Conservation (phyloP, 768 basidiomycete genomes). For the Tulasnella sp. region DNA sequence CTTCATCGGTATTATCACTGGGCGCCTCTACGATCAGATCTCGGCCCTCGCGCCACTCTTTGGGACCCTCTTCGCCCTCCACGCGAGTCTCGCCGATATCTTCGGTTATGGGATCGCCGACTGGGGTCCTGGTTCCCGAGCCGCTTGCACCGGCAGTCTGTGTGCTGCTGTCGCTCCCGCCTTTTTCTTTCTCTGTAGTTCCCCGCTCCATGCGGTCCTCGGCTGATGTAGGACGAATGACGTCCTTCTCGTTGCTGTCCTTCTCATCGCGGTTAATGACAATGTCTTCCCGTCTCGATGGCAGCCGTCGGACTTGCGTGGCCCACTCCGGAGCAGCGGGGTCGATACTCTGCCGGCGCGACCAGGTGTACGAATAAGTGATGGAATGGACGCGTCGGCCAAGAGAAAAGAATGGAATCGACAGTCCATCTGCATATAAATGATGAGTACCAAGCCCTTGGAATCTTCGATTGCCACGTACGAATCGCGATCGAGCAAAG, state of each 20-base stretch:
- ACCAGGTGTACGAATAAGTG: slow-evolving; percentile 83
- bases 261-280: slow-evolving; percentile 71
- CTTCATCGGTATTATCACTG: slow-evolving; percentile 50
- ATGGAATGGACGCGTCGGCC: slow-evolving; percentile 84
- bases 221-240: slow-evolving; percentile 24
- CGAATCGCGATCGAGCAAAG: slow-evolving; percentile 78
- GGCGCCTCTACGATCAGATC: slow-evolving; percentile 53
- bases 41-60: slow-evolving; percentile 63
- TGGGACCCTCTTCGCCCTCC: slow-evolving; percentile 14
- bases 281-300: slow-evolving; percentile 54
- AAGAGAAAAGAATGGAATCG: slow-evolving; percentile 89
- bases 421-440: slow-evolving; percentile 49
- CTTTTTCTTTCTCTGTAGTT: slow-evolving; percentile 18
- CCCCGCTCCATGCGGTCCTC: slow-evolving; percentile 24
- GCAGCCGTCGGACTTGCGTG: slow-evolving; percentile 55
- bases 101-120: slow-evolving; percentile 30
- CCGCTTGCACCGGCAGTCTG: slow-evolving; percentile 17
- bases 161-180: slow-evolving; percentile 18
- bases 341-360: slow-evolving; percentile 47
- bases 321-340: slow-evolving; percentile 66
- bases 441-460: not conserved
- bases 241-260: slow-evolving; percentile 40
- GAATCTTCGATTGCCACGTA: slow-evolving; percentile 28
- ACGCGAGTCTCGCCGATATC: not conserved
- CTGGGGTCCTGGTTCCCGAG: slow-evolving; percentile 28